A percentile compares a stretch with the other conserved stretches of the same genome.
phyloP scores from a whole-genome alignment of 1,284 basidiomycete genomes.

The Sanguinoderma infundibulare region DNA sequence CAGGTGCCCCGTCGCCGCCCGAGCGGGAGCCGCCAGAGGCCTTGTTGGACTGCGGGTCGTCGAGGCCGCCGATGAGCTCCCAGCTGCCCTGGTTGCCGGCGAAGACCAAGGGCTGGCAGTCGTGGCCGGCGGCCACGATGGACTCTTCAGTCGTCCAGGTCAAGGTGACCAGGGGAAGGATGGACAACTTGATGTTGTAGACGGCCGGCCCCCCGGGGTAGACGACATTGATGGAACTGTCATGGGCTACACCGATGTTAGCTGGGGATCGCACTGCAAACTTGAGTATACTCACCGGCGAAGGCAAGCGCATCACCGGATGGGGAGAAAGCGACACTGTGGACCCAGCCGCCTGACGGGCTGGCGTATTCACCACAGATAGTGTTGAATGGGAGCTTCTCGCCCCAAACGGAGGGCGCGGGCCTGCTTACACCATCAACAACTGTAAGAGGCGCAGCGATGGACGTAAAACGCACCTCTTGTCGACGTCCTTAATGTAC shows the following conservation, averaged over 20 bases:
- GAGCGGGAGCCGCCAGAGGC: slow-evolving; percentile 43
- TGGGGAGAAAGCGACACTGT: slow-evolving; percentile 94
- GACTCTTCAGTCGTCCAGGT: slow-evolving; percentile 84
- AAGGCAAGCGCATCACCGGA: slow-evolving; percentile 93
- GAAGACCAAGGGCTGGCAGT: slow-evolving; percentile 94
- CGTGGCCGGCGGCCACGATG: slow-evolving; percentile 94
- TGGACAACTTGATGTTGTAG: slow-evolving; percentile 74
- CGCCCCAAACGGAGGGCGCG: slow-evolving; percentile 92
- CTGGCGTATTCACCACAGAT: slow-evolving; percentile 93
- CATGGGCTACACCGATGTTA: slow-evolving; percentile 66
- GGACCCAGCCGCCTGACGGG: slow-evolving; percentile 96
- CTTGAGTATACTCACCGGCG: slow-evolving; percentile 65
- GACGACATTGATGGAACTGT: slow-evolving; percentile 88
- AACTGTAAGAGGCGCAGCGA: not conserved
- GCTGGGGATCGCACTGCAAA: not conserved
- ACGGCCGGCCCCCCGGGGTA: slow-evolving; percentile 80
- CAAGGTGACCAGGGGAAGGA: slow-evolving; percentile 83
- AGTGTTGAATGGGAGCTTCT: slow-evolving; percentile 97
- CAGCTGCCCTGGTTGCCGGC: slow-evolving; percentile 75
- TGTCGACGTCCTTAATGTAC: slow-evolving; percentile 93
- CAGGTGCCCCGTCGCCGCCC: slow-evolving; percentile 50
- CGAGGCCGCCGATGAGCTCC: slow-evolving; percentile 80
- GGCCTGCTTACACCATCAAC: slow-evolving; percentile 57
- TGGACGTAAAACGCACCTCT: slow-evolving; percentile 57
- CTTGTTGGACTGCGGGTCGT: slow-evolving; percentile 70